phyloP scores from a whole-genome alignment of 352 stramenopile genomes.

The Phytophthora sojae region DNA sequence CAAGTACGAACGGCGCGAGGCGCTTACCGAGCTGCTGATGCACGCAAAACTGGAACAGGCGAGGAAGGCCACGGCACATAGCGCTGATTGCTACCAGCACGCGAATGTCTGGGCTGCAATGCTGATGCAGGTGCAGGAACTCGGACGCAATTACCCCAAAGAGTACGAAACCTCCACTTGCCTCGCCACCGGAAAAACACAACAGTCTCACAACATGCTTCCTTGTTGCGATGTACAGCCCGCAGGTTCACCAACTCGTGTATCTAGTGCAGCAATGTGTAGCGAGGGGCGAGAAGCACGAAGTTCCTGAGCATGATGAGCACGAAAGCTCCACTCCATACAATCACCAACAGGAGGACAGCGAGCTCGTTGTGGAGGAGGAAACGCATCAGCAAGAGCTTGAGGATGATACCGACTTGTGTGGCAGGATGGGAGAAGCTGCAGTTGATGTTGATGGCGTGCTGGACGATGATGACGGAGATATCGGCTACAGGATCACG shows the following conservation, averaged over 20 bases:
- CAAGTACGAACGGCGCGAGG: constrained; percentile 35
- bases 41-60: constrained; percentile 38
- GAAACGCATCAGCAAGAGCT: constrained; percentile 28
- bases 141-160: constrained; percentile 42
- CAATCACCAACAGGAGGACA: constrained; percentile 19
- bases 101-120: constrained; percentile 34
- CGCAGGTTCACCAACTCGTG: constrained; percentile 53
- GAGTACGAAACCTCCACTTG: constrained; percentile 24
- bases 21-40: constrained; percentile 35
- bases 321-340: constrained; percentile 2
- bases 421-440: constrained; percentile 29
- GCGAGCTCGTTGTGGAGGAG: constrained; percentile 7
- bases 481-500: constrained; percentile 32
- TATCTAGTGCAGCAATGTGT: constrained; percentile 41
- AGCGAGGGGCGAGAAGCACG: constrained; percentile 33
- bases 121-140: constrained; percentile 39
- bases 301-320: constrained; percentile 40
- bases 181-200: not conserved
- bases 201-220: constrained; percentile 7
- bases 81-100: constrained; percentile 17
- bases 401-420: constrained; percentile 26
- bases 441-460: constrained; percentile 22
- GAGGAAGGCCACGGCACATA: constrained; percentile 24
- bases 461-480: constrained; percentile 16
- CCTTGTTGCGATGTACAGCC: constrained; percentile 27